A percentile compares a stretch with the other conserved stretches of the same genome.
These are phyloP conservation scores for Wallacemonas sp. DNA, from an alignment of 208 protist species.

Conservation along the genomic window DNA sequence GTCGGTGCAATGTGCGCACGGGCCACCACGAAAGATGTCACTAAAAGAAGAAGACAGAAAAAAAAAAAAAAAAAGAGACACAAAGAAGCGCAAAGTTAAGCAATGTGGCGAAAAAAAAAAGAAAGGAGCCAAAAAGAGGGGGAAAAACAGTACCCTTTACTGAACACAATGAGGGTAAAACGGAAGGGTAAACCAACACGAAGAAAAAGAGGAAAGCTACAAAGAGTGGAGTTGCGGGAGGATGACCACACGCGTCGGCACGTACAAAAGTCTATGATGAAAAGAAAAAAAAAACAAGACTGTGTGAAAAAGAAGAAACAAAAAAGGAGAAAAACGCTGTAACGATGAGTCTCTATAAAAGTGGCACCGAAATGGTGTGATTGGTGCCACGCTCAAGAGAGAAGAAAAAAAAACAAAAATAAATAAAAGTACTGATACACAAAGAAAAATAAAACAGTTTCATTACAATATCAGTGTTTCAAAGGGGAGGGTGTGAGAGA, in stretches of 20 bases:
- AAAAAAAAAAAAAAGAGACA: slow-evolving; percentile 11
- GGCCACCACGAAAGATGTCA: background rate
- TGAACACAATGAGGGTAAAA: slow-evolving; percentile 12
- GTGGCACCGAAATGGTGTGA: no score
- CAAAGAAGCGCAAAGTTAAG: slow-evolving; percentile 2
- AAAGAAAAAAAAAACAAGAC: slow-evolving; percentile 1
- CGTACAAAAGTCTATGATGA: no score
- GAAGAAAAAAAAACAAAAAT: no score
- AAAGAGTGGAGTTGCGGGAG: slow-evolving; percentile 14
- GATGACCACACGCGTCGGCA: no score
- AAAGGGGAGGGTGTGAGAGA: no score
- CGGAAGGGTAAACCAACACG: slow-evolving; percentile 4
- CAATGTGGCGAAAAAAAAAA: slow-evolving; percentile 19
- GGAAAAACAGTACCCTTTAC: slow-evolving; percentile 1
- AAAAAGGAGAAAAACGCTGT: slow-evolving; percentile 14
- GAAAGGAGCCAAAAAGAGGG: slow-evolving; percentile 11
- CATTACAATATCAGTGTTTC: no score
- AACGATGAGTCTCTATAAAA: background rate
- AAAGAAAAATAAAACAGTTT: no score
- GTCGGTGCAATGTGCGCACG: background rate
- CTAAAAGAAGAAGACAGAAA: slow-evolving; percentile 10
- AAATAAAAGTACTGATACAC: no score
- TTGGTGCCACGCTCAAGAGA: no score
- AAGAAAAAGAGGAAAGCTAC: background rate
- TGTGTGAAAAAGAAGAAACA: slow-evolving; percentile 4